phyloP scores from a whole-genome alignment of 768 basidiomycete genomes.

The Brasilioporus rufonigricans region DNA sequence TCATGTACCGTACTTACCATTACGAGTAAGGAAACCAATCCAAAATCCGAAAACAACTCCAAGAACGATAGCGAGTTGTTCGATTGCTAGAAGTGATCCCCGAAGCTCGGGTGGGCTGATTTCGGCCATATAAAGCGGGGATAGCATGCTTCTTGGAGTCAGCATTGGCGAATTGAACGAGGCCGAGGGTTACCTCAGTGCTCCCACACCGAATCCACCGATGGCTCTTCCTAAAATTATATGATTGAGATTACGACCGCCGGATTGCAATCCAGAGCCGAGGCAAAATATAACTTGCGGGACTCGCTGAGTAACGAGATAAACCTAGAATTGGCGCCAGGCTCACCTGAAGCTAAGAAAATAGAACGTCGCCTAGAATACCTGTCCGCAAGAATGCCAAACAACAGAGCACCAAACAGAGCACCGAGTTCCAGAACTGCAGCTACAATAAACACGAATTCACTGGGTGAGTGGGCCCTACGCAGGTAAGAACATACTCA shows the following conservation, averaged over 20 bases:
- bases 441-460: constrained; percentile 40
- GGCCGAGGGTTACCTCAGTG: constrained; percentile 48
- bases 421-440: constrained; percentile 78
- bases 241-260: constrained; percentile 52
- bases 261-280: constrained; percentile 68
- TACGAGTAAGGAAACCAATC: constrained; percentile 72
- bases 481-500: constrained; percentile 52
- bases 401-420: constrained; percentile 66
- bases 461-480: not conserved
- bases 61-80: constrained; percentile 77
- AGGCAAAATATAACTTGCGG: constrained; percentile 62
- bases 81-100: constrained; percentile 75
- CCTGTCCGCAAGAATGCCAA: constrained; percentile 67
- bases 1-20: constrained; percentile 39
- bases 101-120: constrained; percentile 79
- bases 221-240: constrained; percentile 70
- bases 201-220: constrained; percentile 81
- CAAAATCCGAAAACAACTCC: constrained; percentile 85
- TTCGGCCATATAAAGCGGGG: constrained; percentile 80
- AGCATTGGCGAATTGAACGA: constrained; percentile 3
- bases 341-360: constrained; percentile 62
- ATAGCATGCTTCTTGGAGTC: constrained; percentile 57
- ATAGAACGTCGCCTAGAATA: constrained; percentile 69
- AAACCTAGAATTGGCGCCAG: not conserved
- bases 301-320: not conserved